phyloP scores from a whole-genome alignment of 2,329 filamentous ascomycete species.

The Epicoccum nigrum region DNA sequence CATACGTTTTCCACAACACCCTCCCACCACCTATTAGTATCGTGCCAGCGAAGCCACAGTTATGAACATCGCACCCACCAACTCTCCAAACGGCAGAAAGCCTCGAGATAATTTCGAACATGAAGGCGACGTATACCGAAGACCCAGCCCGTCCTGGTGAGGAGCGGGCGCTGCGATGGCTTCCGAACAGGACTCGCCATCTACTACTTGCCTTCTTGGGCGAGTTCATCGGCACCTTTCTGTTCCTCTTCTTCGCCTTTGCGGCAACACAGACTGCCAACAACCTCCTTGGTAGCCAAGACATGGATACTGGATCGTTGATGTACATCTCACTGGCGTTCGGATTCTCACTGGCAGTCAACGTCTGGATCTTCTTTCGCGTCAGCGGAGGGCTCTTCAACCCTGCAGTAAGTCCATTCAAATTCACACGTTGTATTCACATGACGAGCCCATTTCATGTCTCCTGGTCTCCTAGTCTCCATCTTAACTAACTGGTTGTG shows the following conservation, averaged over 20 bases:
- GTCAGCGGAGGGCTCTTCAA: slow-evolving; percentile 50
- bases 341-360: slow-evolving; percentile 47
- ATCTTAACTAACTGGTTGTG: slow-evolving; percentile 12
- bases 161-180: slow-evolving; percentile 50
- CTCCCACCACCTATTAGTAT: slow-evolving; percentile 17
- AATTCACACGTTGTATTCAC: slow-evolving; percentile 44
- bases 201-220: slow-evolving; percentile 55
- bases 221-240: slow-evolving; percentile 48
- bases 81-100: slow-evolving; percentile 37
- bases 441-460: background rate
- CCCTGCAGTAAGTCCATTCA: slow-evolving; percentile 47
- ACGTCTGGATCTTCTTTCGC: slow-evolving; percentile 50
- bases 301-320: slow-evolving; percentile 34
- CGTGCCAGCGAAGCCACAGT: slow-evolving; percentile 16
- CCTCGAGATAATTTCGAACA: slow-evolving; percentile 49
- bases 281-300: slow-evolving; percentile 31
- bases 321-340: slow-evolving; percentile 48
- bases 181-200: slow-evolving; percentile 52
- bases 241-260: slow-evolving; percentile 51
- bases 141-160: slow-evolving; percentile 44
- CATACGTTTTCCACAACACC: slow-evolving; percentile 28
- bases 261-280: slow-evolving; percentile 49
- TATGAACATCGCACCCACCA: slow-evolving; percentile 47
- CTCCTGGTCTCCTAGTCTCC: no score
- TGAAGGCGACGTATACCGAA: slow-evolving; percentile 43